These are phyloP conservation scores for Vachellia collinsii DNA, from an alignment of 306 rosid species.

Conservation along the genomic window DNA sequence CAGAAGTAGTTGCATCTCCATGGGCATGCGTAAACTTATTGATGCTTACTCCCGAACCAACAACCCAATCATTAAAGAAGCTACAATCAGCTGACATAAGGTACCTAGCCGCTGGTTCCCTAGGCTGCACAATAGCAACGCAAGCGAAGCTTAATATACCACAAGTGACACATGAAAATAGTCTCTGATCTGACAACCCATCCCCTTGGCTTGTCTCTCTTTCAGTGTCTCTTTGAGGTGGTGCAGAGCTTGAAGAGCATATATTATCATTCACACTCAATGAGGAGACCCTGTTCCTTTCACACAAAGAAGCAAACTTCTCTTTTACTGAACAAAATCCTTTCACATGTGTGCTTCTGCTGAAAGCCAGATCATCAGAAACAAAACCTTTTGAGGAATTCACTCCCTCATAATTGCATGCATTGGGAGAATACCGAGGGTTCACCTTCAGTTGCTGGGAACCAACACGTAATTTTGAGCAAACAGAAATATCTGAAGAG, in stretches of 20 bases:
- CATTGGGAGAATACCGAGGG: constrained; percentile 51
- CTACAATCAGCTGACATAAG: constrained; percentile 93
- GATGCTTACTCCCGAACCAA: constrained; percentile 64
- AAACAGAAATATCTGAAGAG: constrained; percentile 73
- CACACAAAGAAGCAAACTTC: constrained; percentile 53
- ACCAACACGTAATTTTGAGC: constrained; percentile 83
- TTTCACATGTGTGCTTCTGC: constrained; percentile 55
- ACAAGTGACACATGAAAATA: constrained; percentile 95
- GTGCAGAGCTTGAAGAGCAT: constrained; percentile 53
- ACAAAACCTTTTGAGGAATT: constrained; percentile 59
- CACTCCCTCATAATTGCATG: constrained; percentile 57
- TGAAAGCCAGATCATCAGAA: constrained; percentile 69
- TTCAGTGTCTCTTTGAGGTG: constrained; percentile 45
- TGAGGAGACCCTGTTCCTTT: constrained; percentile 53
- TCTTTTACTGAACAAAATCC: constrained; percentile 61
- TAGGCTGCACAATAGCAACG: constrained; percentile 90
- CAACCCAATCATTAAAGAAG: constrained; percentile 83
- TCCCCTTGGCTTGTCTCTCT: constrained; percentile 53
- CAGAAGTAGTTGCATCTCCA: constrained; percentile 50
- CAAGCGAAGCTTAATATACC: constrained; percentile 95
- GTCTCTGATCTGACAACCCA: constrained; percentile 82
- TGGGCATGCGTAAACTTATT: constrained; percentile 42
- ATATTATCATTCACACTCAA: constrained; percentile 46
- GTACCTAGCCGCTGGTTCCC: constrained; percentile 83
- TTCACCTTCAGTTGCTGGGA: constrained; percentile 58